Percentiles rank a stretch among this genome's conserved stretches.
Evolutionary conservation across 1,284 basidiomycete genomes (phyloP).

Genomic region (Sporisorium iseilematis-ciliati): DNA sequence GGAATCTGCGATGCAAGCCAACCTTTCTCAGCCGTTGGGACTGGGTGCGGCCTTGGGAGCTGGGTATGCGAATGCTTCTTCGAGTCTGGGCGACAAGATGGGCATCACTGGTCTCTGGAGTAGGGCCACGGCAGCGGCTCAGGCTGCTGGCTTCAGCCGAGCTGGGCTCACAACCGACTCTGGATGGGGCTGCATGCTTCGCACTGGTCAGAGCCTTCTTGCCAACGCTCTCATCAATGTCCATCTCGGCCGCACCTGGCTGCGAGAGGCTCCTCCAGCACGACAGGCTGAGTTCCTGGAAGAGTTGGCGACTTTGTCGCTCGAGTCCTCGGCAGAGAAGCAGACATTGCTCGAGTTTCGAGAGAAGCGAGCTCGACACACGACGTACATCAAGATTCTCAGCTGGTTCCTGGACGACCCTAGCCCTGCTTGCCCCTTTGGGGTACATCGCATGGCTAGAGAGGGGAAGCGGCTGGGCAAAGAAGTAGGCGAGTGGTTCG

Average conservation of each 20-base stretch:
- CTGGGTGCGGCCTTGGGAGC: slow-evolving; percentile 39
- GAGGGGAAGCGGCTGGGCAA: slow-evolving; percentile 95
- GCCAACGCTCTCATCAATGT: slow-evolving; percentile 87
- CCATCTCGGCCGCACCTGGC: slow-evolving; percentile 76
- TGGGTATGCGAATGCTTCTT: slow-evolving; percentile 33
- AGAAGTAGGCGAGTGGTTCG: slow-evolving; percentile 97
- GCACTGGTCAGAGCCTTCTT: slow-evolving; percentile 91
- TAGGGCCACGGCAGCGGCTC: slow-evolving; percentile 60
- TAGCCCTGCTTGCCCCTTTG: slow-evolving; percentile 87
- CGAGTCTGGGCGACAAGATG: slow-evolving; percentile 60
- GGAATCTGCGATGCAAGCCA: slow-evolving; percentile 17
- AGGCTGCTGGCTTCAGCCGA: slow-evolving; percentile 57
- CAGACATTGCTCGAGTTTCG: slow-evolving; percentile 23
- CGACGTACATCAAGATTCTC: slow-evolving; percentile 84
- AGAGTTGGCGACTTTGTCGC: slow-evolving; percentile 18
- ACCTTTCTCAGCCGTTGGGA: slow-evolving; percentile 18
- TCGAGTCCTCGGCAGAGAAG: slow-evolving; percentile 21
- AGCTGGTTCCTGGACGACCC: slow-evolving; percentile 97
- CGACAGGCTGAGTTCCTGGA: slow-evolving; percentile 26
- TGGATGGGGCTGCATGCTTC: slow-evolving; percentile 98
- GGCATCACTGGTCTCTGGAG: slow-evolving; percentile 62
- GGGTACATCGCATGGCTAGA: slow-evolving; percentile 93
- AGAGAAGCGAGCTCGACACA: slow-evolving; percentile 46
- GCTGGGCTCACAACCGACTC: slow-evolving; percentile 88
- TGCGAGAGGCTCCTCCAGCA: slow-evolving; percentile 30